Evolutionary conservation across 306 rosid genomes (phyloP), one percentile per base, ranked within the genome.

Genomic region (Sicyos baderoa): DNA sequence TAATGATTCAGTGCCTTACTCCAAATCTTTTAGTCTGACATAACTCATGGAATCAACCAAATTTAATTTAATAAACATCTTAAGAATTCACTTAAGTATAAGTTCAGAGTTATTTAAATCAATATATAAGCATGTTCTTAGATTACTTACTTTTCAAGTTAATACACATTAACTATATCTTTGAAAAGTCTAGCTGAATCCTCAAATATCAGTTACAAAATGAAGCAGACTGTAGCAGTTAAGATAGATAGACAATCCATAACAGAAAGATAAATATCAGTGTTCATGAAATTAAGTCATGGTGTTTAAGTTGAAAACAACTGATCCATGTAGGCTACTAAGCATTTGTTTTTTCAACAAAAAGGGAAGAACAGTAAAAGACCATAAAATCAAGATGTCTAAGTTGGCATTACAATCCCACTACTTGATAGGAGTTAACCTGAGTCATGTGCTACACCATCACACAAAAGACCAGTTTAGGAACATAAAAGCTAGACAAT

Each of bases 401-500:
- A 67, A n/a, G 72, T 67, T 67, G 72, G 16, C 50, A 67, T 23
- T 67, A 67, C 72, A 67, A 48, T 48, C 45, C 57, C 72, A 67
- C 35, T 47, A 48, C 44, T 37, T 37, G 44, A 37, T 64, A 40
- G 3, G 4, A 9, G n/a, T 62, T 62, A 40, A 62, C 65, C 47
- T 37, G 7, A 40, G 21, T 45, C 70, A 42, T 13, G 71, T 67
- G 29, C 55, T 60, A 70, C 11, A 0, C 45, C 75, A 49, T 90
- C 84, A 88, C 75, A 86, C 85, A 76, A 94, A 94, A 77, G 99
- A 90, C 99, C 99, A 94, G 78, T 87, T 94, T 68, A 87, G 44
- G 78, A 94, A 94, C 96, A 90, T 88, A 81, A 94, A 83, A 3
- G 97, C 97, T 65, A 94, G 79, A 74, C 97, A 94, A 80, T 94